Conservation (phyloP, 1,284 basidiomycete species). For the Puccinia polysora region DNA sequence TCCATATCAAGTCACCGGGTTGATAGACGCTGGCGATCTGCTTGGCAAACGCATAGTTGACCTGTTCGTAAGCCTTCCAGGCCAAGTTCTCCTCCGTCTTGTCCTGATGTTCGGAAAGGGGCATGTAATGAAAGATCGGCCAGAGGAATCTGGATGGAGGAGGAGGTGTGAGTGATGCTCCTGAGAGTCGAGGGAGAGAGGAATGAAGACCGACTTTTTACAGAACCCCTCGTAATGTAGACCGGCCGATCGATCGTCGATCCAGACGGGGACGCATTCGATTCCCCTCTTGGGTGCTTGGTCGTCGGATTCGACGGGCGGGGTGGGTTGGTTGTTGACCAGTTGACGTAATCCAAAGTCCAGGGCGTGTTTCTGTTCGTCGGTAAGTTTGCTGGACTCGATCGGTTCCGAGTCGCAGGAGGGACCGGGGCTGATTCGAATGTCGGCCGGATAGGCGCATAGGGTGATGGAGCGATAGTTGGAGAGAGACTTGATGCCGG, state of each 20-base stretch:
- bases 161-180: background rate
- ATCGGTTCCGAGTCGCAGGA: constrained; percentile 23
- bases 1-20: constrained; percentile 72
- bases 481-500: constrained; percentile 78
- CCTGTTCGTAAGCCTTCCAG: constrained; percentile 77
- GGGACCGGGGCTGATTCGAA: constrained; percentile 56
- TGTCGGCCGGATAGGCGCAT: constrained; percentile 89
- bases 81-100: constrained; percentile 71
- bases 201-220: constrained; percentile 72
- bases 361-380: constrained; percentile 63
- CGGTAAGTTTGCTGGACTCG: constrained; percentile 49
- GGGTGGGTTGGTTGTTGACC: background rate
- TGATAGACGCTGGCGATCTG: constrained; percentile 70
- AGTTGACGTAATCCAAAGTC: constrained; percentile 51
- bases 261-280: constrained; percentile 82
- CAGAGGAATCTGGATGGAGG: constrained; percentile 66
- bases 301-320: constrained; percentile 54
- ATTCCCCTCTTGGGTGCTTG: constrained; percentile 55
- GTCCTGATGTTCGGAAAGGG: constrained; percentile 55
- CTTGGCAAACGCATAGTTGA: constrained; percentile 79
- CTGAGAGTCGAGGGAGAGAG: background rate
- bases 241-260: constrained; percentile 81
- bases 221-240: constrained; percentile 91
- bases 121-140: constrained; percentile 97
- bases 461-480: constrained; percentile 81